Evolutionary conservation across 108 stramenopile species (phyloP).

Genomic region (Cyclotella choctawhatcheeana): DNA sequence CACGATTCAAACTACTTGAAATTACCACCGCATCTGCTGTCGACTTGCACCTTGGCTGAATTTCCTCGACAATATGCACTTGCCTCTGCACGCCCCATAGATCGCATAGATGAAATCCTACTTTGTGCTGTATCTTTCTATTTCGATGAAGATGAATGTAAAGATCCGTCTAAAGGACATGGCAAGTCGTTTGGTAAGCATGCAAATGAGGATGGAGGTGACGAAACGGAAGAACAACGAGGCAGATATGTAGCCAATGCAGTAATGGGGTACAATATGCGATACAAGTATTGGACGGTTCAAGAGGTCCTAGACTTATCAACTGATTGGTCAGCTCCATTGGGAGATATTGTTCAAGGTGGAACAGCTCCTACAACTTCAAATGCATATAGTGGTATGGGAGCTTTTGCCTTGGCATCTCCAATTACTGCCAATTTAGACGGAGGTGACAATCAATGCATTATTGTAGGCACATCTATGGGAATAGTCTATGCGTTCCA

Average conservation of each 20-base stretch:
- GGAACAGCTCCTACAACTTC: conserved; percentile 56
- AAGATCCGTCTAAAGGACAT: conserved; percentile 59
- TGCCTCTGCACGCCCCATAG: conserved; percentile 26
- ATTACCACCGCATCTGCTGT: conserved; percentile 77
- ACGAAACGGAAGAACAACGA: conserved; percentile 76
- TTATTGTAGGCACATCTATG: conserved; percentile 82
- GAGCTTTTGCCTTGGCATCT: conserved; percentile 78
- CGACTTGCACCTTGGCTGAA: conserved; percentile 66
- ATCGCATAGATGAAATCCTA: conserved; percentile 66
- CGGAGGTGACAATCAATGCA: conserved; percentile 63
- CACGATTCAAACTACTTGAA: conserved; percentile 79
- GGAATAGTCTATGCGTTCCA: conserved; percentile 79
- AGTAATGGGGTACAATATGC: conserved; percentile 71
- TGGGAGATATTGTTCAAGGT: conserved; percentile 62
- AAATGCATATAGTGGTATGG: conserved; percentile 55
- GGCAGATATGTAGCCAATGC: conserved; percentile 77
- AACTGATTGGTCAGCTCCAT: conserved; percentile 76
- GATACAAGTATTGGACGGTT: conserved; percentile 56
- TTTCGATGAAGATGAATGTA: conserved; percentile 87
- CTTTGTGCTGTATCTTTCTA: conserved; percentile 83
- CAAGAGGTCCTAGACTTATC: conserved; percentile 84
- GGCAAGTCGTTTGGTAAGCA: conserved; percentile 57
- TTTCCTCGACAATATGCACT: conserved; percentile 62
- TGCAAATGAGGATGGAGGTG: conserved; percentile 70
- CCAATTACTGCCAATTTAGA: conserved; percentile 78